Evolutionary conservation across 345 rosid genomes (phyloP), one percentile per base, ranked within the genome.

Genomic region (Cochlearia excelsa): DNA sequence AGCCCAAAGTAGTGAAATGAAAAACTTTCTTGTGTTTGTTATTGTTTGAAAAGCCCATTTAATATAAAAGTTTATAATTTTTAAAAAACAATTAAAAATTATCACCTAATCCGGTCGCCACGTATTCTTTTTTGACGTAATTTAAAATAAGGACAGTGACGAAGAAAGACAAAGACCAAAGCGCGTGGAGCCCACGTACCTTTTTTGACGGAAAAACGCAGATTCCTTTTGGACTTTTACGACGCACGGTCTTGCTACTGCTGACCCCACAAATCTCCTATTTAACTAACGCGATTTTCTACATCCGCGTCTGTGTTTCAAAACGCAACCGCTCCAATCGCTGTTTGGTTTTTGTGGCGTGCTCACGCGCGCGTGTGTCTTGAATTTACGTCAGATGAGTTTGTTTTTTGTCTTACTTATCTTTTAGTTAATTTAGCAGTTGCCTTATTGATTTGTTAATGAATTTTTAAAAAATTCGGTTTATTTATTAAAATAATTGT

Each of bases 211-310:
- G 23, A 16, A 57, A 65, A 23, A 38, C 66, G 54, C 54, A 48
- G 53, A 30, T 62, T 59, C 66, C 56, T 28, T 35, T 67, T 16
- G 70, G 87, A 82, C 90, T 82, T 82, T 81, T 71, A 62, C 67
- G 56, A 10, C 67, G 61, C 72, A 60, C 66, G 66, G 66, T 60
- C 72, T 59, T 16, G 23, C 29, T 61, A 38, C 62, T 26, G 3
- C 44, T 61, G 73, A 46, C 62, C 67, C 67, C 51, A 38, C 67
- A 30, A 30, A 68, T 68, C 56, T 49, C 57, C 51, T 46, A 23
- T 54, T 53, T 45, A 35, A 23, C 49, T 2, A 6, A 31, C 56
- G 70, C 28, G 70, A 65, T 7, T 61, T 26, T 26, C 9, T 50
- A 4, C 35, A 16, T 16, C 23, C 5, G 41, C n/a, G 50, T 28